Conservation (phyloP, 352 stramenopile species). For the Globisporangium echinulatum region DNA sequence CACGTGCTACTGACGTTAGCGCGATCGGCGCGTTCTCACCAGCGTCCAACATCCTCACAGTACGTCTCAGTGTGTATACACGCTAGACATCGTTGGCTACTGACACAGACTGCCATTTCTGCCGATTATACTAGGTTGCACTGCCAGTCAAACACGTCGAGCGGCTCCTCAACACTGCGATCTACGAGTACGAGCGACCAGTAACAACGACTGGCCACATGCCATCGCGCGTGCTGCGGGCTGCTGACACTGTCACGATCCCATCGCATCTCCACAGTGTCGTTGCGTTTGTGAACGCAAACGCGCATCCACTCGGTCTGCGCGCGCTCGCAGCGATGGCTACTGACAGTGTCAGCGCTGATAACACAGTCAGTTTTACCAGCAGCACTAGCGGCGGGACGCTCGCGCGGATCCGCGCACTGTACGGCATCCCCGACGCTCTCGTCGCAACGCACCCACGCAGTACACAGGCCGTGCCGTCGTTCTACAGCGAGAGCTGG, state of each 20-base stretch:
- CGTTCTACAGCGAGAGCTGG: constrained; percentile 75
- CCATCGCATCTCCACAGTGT: constrained; percentile 29
- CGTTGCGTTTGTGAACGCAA: constrained; percentile 67
- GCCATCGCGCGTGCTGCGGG: constrained; percentile 34
- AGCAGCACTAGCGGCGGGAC: constrained; percentile 13
- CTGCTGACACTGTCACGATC: constrained; percentile 22
- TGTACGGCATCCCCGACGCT: constrained; percentile 61
- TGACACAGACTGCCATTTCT: background rate
- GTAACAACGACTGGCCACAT: background rate
- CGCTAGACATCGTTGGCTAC: background rate
- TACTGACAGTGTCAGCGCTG: background rate
- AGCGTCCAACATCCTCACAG: constrained; percentile 31
- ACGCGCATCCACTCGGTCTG: constrained; percentile 53
- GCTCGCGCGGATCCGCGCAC: constrained; percentile 39
- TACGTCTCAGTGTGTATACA: constrained; percentile 8
- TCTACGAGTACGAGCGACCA: constrained; percentile 32
- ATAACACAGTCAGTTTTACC: background rate
- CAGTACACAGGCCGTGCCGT: constrained; percentile 60
- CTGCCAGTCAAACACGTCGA: constrained; percentile 45
- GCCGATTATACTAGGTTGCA: constrained; percentile 11
- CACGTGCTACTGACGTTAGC: background rate
- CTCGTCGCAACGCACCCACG: constrained; percentile 59
- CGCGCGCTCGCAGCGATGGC: constrained; percentile 30
- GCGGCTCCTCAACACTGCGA: constrained; percentile 36
- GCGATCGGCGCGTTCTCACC: constrained; percentile 24